Conservation (phyloP, 176 grass and related monocot species). For the Olyra latifolia region DNA sequence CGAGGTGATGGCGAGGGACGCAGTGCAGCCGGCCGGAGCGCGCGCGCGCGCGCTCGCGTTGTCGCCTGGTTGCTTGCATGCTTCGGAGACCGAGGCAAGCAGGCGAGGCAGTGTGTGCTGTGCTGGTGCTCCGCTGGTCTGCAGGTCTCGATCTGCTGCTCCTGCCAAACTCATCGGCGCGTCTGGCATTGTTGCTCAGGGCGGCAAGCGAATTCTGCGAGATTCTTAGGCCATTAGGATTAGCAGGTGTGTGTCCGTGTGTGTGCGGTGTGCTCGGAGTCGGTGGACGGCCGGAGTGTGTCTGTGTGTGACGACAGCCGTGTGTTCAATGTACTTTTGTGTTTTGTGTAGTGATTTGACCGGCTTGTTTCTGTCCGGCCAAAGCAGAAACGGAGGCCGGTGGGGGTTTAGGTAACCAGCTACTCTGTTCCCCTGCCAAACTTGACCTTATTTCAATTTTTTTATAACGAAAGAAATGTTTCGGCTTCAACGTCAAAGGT, state of each 20-base stretch:
- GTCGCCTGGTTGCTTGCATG: background rate
- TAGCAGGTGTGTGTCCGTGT: background rate
- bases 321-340: too few species aligned
- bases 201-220: background rate
- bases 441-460: background rate
- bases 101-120: too few species aligned
- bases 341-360: too few species aligned
- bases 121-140: background rate
- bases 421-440: background rate
- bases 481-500: too few species aligned
- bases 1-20: background rate
- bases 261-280: too few species aligned
- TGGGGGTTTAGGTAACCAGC: background rate
- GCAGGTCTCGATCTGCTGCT: too few species aligned
- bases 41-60: background rate
- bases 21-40: too few species aligned
- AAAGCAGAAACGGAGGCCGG: background rate
- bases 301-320: too few species aligned
- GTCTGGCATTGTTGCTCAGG: background rate
- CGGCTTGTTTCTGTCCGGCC: background rate
- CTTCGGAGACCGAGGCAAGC: background rate
- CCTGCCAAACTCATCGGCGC: background rate
- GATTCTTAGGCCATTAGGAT: background rate
- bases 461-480: too few species aligned
- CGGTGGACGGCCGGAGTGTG: constrained; percentile 14